Percentiles rank a stretch among this genome's conserved stretches.
phyloP scores from a whole-genome alignment of 108 stramenopile species.

The Aurantiochytrium sp. region DNA sequence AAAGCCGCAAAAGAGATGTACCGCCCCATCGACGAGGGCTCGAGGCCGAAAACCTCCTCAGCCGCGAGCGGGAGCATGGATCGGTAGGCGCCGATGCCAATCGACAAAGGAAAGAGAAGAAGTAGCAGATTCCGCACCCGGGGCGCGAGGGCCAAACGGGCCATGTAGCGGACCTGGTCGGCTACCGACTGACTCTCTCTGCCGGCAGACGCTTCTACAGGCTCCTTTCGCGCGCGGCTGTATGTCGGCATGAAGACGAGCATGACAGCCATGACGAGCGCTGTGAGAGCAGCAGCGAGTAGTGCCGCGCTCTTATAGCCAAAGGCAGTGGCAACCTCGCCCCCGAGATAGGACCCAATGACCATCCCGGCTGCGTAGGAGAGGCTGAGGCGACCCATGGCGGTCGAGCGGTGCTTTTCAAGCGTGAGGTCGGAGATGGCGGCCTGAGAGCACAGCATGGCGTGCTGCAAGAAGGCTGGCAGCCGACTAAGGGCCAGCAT shows the following conservation, averaged over 20 bases:
- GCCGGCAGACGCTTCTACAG: too few relatives aligned
- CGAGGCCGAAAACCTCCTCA: not conserved
- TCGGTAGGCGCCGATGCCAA: not conserved
- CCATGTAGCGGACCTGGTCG: not conserved
- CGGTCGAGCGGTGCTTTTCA: not conserved
- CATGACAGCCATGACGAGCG: not conserved
- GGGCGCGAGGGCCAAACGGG: not conserved
- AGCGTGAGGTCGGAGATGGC: not conserved
- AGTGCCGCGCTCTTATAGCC: not conserved
- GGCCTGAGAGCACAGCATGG: not conserved
- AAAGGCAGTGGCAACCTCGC: not conserved
- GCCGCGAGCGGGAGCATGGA: not conserved
- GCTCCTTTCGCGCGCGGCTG: not conserved
- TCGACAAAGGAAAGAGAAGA: not conserved
- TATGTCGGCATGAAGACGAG: not conserved
- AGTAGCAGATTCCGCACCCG: not conserved
- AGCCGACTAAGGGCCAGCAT: not conserved
- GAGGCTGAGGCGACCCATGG: constrained; percentile 7
- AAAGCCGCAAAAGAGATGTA: constrained; percentile 18
- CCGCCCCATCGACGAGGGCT: not conserved
- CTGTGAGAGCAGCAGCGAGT: not conserved
- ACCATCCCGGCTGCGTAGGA: constrained; percentile 8
- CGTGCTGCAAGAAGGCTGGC: not conserved
- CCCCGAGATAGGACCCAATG: not conserved
- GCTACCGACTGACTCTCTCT: not conserved